phyloP scores from a whole-genome alignment of 148 eudicot genomes.

The Amaranthus palmeri region DNA sequence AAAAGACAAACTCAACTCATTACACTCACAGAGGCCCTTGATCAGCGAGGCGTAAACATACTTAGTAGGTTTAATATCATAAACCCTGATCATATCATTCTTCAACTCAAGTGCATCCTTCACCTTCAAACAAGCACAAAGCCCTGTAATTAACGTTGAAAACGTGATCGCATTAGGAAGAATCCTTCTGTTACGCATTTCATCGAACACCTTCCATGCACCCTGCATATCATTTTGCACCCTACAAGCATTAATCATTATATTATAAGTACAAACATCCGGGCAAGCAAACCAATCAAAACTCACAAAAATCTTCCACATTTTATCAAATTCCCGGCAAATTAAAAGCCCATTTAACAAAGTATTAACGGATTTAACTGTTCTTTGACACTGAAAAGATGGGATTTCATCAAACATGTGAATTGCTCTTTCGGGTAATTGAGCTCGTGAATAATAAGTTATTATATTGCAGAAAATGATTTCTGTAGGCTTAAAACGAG shows the following conservation, averaged over 20 bases:
- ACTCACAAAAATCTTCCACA: conserved; percentile 37
- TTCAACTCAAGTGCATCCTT: conserved; percentile 53
- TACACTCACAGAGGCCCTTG: conserved; percentile 53
- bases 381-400: conserved; percentile 46
- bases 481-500: conserved; percentile 47
- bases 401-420: conserved; percentile 49
- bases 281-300: conserved; percentile 39
- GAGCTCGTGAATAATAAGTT: conserved; percentile 43
- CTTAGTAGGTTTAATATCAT: conserved; percentile 39
- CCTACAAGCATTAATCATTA: conserved; percentile 54
- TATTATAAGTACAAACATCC: conserved; percentile 66
- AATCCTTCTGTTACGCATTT: conserved; percentile 52
- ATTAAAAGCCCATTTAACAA: conserved; percentile 47
- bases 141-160: conserved; percentile 55
- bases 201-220: conserved; percentile 68
- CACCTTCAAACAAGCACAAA: conserved; percentile 39
- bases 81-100: conserved; percentile 41
- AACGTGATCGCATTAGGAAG: conserved; percentile 54
- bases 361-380: conserved; percentile 61
- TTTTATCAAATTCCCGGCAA: conserved; percentile 44
- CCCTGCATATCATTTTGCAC: conserved; percentile 36
- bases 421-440: conserved; percentile 44
- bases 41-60: conserved; percentile 52
- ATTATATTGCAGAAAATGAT: conserved; percentile 69
- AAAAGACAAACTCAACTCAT: conserved; percentile 40